A percentile compares a stretch with the other conserved stretches of the same genome.
phyloP scores from a whole-genome alignment of 2,329 filamentous ascomycete genomes.

The Ophiostoma ulmi region DNA sequence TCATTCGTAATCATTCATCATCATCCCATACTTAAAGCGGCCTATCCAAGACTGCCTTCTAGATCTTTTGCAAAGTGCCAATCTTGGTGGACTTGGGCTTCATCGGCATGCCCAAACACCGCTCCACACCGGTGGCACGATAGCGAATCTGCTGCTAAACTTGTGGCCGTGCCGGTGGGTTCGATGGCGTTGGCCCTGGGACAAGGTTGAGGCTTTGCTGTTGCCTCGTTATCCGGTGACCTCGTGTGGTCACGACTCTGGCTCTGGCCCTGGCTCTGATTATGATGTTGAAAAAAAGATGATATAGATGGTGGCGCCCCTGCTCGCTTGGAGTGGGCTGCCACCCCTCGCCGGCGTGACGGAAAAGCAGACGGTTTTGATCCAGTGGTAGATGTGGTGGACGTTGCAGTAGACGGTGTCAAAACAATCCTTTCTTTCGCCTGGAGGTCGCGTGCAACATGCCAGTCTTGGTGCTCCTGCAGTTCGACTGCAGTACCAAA shows the following conservation, averaged over 20 bases:
- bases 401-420: background rate
- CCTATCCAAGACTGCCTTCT: background rate
- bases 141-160: background rate
- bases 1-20: too few species aligned
- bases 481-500: conserved; percentile 54
- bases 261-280: background rate
- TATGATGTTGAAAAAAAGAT: conserved; percentile 22
- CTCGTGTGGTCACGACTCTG: background rate
- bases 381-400: background rate
- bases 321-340: conserved; percentile 12
- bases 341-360: conserved; percentile 7
- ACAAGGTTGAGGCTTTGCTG: background rate
- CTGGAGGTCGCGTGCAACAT: conserved; percentile 83
- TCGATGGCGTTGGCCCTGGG: background rate
- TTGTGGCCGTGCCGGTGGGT: background rate
- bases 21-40: background rate
- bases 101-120: conserved; percentile 55
- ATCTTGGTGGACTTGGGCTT: conserved; percentile 72
- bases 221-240: background rate
- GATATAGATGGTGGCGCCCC: conserved; percentile 21
- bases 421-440: conserved; percentile 34
- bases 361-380: background rate
- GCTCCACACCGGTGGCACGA: conserved; percentile 16
- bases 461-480: conserved; percentile 85
- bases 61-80: conserved; percentile 93